phyloP scores from a whole-genome alignment of 768 basidiomycete genomes.

The Tephrocybe sp. region DNA sequence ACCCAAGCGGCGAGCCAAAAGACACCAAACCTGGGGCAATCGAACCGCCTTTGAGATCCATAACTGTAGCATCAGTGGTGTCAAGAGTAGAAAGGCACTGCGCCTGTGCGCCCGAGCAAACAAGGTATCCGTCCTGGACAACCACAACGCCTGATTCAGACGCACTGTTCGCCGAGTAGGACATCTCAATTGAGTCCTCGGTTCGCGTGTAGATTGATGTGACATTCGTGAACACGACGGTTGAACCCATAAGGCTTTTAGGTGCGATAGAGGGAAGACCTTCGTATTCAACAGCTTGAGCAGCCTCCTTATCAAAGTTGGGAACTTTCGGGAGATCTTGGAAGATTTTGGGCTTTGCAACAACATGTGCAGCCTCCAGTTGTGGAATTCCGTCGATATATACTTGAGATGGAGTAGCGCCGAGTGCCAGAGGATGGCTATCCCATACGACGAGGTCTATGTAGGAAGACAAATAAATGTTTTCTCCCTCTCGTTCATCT shows the following conservation, averaged over 20 bases:
- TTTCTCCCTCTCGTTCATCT: not conserved
- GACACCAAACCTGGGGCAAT: constrained; percentile 65
- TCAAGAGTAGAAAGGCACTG: constrained; percentile 19
- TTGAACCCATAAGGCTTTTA: constrained; percentile 26
- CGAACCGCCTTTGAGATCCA: constrained; percentile 73
- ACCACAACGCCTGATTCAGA: constrained; percentile 33
- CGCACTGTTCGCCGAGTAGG: constrained; percentile 21
- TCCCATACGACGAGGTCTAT: constrained; percentile 82
- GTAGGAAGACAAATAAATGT: not conserved
- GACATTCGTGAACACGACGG: constrained; percentile 66
- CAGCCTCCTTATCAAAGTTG: constrained; percentile 67
- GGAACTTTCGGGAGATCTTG: constrained; percentile 56
- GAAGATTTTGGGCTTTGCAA: constrained; percentile 47
- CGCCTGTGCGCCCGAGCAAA: constrained; percentile 40
- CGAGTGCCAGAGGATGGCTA: constrained; percentile 78
- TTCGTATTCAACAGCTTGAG: constrained; percentile 57
- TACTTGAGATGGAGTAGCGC: constrained; percentile 85
- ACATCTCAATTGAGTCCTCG: constrained; percentile 25
- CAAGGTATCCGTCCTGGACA: constrained; percentile 43
- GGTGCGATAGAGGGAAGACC: constrained; percentile 73
- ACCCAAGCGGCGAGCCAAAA: constrained; percentile 69
- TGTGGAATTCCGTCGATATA: constrained; percentile 91
- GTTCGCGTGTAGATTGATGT: constrained; percentile 36
- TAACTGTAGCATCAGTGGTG: constrained; percentile 24
- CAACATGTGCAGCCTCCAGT: constrained; percentile 41